phyloP scores from a whole-genome alignment of 495 filamentous ascomycete species.

The Penicillium atrosanguineum region DNA sequence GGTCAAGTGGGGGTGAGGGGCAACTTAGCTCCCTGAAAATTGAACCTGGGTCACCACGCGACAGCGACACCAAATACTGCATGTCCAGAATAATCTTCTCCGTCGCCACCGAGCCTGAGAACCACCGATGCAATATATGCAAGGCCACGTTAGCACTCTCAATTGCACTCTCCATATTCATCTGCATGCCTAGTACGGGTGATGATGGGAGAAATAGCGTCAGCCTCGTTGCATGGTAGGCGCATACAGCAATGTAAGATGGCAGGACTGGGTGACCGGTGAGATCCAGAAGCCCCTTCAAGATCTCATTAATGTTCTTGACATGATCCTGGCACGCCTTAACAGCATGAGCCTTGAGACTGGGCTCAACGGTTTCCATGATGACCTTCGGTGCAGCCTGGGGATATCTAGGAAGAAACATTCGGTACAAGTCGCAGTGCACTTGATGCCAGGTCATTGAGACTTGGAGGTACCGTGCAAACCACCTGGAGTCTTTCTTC shows the following conservation, averaged over 20 bases:
- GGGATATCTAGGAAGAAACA: constrained; percentile 19
- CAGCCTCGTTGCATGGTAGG: constrained; percentile 19
- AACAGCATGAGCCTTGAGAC: constrained; percentile 1
- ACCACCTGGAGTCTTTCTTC: constrained; percentile 6
- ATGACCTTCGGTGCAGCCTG: constrained; percentile 16
- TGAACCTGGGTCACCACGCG: background rate
- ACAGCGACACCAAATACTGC: constrained; percentile 1
- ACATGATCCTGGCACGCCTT: constrained; percentile 7
- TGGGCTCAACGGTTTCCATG: constrained; percentile 5
- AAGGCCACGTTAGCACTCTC: constrained; percentile 1
- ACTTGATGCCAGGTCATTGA: constrained; percentile 19
- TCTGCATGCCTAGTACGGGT: background rate
- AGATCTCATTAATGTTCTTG: constrained; percentile 4
- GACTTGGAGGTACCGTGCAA: constrained; percentile 9
- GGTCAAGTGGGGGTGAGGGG: constrained; percentile 5
- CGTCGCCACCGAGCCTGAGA: background rate
- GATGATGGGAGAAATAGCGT: constrained; percentile 10
- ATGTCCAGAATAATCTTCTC: constrained; percentile 7
- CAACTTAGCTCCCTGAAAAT: constrained; percentile 8
- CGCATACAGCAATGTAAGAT: constrained; percentile 14
- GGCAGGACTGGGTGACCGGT: background rate
- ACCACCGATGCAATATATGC: constrained; percentile 4
- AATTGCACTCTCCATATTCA: constrained; percentile 1
- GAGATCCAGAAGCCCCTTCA: constrained; percentile 1
- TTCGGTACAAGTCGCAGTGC: constrained; percentile 20